A percentile compares a stretch with the other conserved stretches of the same genome.
These are phyloP conservation scores for Cadophora sp. DNA, from an alignment of 2,329 filamentous ascomycete genomes.

Conservation along the genomic window DNA sequence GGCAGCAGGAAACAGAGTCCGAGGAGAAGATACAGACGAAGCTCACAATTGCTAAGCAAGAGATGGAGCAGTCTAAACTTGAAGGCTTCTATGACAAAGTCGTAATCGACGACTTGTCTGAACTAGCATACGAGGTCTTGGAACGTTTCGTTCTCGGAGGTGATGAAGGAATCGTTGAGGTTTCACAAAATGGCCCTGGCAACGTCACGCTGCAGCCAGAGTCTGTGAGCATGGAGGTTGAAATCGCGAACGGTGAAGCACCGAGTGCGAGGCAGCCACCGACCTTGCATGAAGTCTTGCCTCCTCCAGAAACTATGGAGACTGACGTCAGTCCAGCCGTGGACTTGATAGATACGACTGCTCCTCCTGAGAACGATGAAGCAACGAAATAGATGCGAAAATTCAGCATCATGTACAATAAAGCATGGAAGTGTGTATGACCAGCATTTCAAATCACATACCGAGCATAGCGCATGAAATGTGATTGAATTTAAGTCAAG, in stretches of 20 bases:
- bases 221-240: conserved; percentile 24
- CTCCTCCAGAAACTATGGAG: conserved; percentile 8
- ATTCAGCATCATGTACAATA: conserved; percentile 19
- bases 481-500: conserved; percentile 8
- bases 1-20: conserved; percentile 50
- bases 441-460: conserved; percentile 11
- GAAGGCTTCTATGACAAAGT: conserved; percentile 57
- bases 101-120: conserved; percentile 58
- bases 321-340: not conserved
- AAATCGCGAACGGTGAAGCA: conserved; percentile 24
- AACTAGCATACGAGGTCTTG: conserved; percentile 55
- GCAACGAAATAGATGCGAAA: not conserved
- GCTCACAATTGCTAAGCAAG: conserved; percentile 48
- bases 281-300: not conserved
- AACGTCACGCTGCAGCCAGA: conserved; percentile 5
- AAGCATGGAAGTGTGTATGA: not conserved
- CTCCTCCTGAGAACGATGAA: not conserved
- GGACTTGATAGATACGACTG: not conserved
- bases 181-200: conserved; percentile 1
- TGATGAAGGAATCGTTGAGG: conserved; percentile 23
- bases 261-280: conserved; percentile 5
- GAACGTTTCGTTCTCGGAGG: conserved; percentile 55
- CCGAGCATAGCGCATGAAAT: conserved; percentile 16
- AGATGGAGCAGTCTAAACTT: conserved; percentile 52
- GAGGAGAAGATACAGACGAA: conserved; percentile 55